Conservation (phyloP, 257 asterid species). For the Fraxinus anomala region DNA sequence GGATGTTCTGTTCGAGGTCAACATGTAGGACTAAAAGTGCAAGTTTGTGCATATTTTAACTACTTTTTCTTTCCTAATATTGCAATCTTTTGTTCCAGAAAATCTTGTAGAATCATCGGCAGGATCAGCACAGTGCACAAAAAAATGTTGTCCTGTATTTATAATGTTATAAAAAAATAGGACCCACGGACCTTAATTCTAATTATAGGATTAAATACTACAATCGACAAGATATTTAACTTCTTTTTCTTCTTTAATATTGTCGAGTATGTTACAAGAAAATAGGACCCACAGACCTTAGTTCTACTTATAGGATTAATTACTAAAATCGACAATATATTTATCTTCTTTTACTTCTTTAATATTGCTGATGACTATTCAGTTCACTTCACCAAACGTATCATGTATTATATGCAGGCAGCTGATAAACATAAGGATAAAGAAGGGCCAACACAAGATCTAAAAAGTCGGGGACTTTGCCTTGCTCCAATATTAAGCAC, state of each 20-base stretch:
- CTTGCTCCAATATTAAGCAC: slow-evolving; percentile 85
- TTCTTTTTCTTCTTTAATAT: too few species aligned
- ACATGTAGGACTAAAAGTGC: slow-evolving; percentile 47
- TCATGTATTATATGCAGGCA: slow-evolving; percentile 31
- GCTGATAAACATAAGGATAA: slow-evolving; percentile 36
- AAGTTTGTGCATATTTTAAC: too few species aligned
- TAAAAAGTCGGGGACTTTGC: slow-evolving; percentile 78
- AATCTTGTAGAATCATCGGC: background rate
- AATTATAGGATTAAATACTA: too few species aligned
- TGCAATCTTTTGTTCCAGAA: too few species aligned
- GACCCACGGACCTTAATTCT: background rate
- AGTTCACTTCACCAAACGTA: background rate
- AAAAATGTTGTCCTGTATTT: background rate
- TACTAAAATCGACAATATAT: background rate
- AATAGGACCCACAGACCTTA: too few species aligned
- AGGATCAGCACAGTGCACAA: background rate
- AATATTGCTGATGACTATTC: slow-evolving; percentile 31
- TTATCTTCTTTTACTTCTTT: background rate
- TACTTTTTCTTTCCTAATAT: too few species aligned
- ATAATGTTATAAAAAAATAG: background rate
- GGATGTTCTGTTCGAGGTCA: slow-evolving; percentile 55
- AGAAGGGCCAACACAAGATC: slow-evolving; percentile 49
- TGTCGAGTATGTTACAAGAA: too few species aligned
- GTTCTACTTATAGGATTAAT: too few species aligned
- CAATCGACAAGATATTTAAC: too few species aligned